A percentile compares a stretch with the other conserved stretches of the same genome.
These are phyloP conservation scores for Boletellus sp. DNA, from an alignment of 768 basidiomycete genomes.

Conservation along the genomic window DNA sequence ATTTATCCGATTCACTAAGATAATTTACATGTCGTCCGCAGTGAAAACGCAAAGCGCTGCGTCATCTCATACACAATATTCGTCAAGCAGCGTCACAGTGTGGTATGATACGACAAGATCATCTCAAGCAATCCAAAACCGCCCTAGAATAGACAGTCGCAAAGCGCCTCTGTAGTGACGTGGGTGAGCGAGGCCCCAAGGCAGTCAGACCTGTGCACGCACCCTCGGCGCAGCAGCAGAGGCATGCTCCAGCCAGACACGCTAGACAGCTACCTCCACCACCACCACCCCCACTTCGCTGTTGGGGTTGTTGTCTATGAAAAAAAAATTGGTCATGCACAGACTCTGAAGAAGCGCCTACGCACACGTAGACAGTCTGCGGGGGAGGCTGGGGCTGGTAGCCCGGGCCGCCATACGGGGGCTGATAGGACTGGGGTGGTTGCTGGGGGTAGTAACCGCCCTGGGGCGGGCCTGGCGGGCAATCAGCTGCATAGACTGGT, in stretches of 20 bases:
- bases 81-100: slow-evolving; percentile 7
- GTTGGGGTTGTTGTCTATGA: slow-evolving; percentile 39
- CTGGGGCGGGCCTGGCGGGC: slow-evolving; percentile 49
- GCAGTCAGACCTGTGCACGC: slow-evolving; percentile 15
- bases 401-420: slow-evolving; percentile 32
- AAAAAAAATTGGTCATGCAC: slow-evolving; percentile 2
- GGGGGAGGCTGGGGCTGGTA: slow-evolving; percentile 68
- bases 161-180: slow-evolving; percentile 51
- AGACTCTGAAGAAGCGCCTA: slow-evolving; percentile 3
- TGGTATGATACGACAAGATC: slow-evolving; percentile 16
- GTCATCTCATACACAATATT: slow-evolving; percentile 18
- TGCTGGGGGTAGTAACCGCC: slow-evolving; percentile 73
- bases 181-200: slow-evolving; percentile 26
- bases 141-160: slow-evolving; percentile 61
- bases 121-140: slow-evolving; percentile 4
- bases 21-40: slow-evolving; percentile 28
- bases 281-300: slow-evolving; percentile 31
- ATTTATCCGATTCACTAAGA: slow-evolving; percentile 17
- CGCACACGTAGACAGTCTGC: slow-evolving; percentile 79
- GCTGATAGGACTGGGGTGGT: slow-evolving; percentile 67
- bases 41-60: slow-evolving; percentile 1
- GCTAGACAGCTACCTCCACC: slow-evolving; percentile 39
- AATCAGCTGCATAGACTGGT: slow-evolving; percentile 15
- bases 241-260: slow-evolving; percentile 44
- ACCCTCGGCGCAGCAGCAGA: slow-evolving; percentile 55